Base-by-base conservation (phyloP, 495 filamentous ascomycete genomes). In the Penicillium waksmanii region DNA sequence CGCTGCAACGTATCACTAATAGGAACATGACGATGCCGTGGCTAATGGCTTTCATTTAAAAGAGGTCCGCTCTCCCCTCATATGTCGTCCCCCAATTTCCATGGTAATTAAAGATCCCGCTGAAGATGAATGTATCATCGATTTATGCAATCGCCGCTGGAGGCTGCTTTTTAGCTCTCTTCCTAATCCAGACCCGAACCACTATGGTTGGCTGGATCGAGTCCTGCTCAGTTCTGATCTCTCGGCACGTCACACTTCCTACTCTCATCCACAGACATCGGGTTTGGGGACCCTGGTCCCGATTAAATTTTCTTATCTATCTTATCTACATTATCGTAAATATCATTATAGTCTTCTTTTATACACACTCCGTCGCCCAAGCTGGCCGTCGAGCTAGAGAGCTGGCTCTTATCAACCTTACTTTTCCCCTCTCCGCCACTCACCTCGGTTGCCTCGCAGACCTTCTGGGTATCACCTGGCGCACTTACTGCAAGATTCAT, bases 361-460 rank as follows among this genome's bases (percentile, higher is more conserved):
- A 17, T 5, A 6, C 46, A 12, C 18, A 23, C 9, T 49, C 23
- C 19, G n/a, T 49, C 9, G 15, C 18, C 9, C n/a, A 49, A 9
- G 15, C 23, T 11, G 54, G 62, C 55, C 56, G 47, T 54, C 61
- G 56, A 51, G 65, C 63, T 10, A 63, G 65, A 50, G 58, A 62
- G 31, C 51, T 71, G 23, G 57, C 63, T 19, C 58, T 68, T 1
- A 42, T 71, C 25, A 66, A 64, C 27, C 35, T 67, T 34, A 54
- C 62, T 46, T 65, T 66, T 38, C 65, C 64, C 42, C 64, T 70
- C 48, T 55, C 46, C 25, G 49, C 62, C 44, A 59, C 53, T 48
- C 53, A 72, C 40, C 63, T 74, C 19, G 61, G 63, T 56, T 68
- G 60, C 19, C 57, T 73, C 1, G 64, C 68, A 40, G 60, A 67